Evolutionary conservation across 2,329 filamentous ascomycete genomes (phyloP).

Genomic region (Epichloe scottii): DNA sequence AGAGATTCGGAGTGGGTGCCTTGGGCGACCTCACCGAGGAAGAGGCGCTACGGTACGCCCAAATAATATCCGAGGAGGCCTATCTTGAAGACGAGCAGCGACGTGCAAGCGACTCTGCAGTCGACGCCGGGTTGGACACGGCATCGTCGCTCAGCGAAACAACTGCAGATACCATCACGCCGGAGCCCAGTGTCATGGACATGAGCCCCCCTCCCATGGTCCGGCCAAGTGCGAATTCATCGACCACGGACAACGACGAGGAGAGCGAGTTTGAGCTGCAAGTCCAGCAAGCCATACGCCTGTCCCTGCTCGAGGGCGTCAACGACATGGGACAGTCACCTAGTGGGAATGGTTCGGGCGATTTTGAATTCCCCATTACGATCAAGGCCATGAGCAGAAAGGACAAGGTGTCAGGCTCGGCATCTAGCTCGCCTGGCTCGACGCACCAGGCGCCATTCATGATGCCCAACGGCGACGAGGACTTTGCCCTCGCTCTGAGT

Average conservation of each 20-base stretch:
- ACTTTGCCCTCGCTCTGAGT: constrained; percentile 46
- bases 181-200: constrained; percentile 39
- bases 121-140: constrained; percentile 31
- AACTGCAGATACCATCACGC: constrained; percentile 37
- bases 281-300: constrained; percentile 49
- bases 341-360: constrained; percentile 31
- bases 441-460: constrained; percentile 22
- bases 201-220: constrained; percentile 20
- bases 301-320: constrained; percentile 45
- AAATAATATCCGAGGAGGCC: constrained; percentile 52
- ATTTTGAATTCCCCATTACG: constrained; percentile 39
- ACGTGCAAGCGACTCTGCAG: constrained; percentile 38
- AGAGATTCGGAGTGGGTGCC: constrained; percentile 68
- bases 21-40: constrained; percentile 55
- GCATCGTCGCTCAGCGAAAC: constrained; percentile 29
- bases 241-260: constrained; percentile 13
- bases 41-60: constrained; percentile 51
- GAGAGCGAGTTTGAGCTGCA: constrained; percentile 47
- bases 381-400: constrained; percentile 32
- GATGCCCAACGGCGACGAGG: constrained; percentile 23
- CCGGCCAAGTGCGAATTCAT: background rate
- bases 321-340: constrained; percentile 35
- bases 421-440: constrained; percentile 21
- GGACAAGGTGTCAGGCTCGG: constrained; percentile 22
- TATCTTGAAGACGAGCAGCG: constrained; percentile 44